Conservation (phyloP, 2,329 filamentous ascomycete genomes). For the Lachnellula occidentalis region DNA sequence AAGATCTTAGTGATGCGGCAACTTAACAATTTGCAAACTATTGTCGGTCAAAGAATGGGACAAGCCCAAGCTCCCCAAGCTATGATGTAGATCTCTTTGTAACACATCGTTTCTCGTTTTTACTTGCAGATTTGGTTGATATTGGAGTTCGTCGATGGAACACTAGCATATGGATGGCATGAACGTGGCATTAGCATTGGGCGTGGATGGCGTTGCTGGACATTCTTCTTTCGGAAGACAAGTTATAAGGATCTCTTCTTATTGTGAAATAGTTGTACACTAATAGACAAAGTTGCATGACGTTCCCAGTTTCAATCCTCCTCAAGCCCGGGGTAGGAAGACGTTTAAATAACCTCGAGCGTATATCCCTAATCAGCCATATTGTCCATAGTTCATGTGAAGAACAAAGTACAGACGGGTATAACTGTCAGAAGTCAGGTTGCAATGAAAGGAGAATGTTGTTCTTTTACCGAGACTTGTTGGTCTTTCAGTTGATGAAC, state of each 20-base stretch:
- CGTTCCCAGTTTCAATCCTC: neutral
- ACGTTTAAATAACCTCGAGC: neutral
- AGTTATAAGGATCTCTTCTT: neutral
- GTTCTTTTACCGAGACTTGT: too few relatives aligned
- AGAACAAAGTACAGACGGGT: too few relatives aligned
- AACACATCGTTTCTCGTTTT: neutral
- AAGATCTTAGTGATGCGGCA: conserved; percentile 14
- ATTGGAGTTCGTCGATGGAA: neutral
- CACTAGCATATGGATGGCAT: conserved; percentile 2
- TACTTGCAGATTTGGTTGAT: neutral
- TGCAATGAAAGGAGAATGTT: too few relatives aligned
- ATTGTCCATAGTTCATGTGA: too few relatives aligned
- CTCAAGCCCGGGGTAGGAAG: neutral
- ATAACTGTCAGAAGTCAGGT: too few relatives aligned
- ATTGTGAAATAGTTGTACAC: neutral
- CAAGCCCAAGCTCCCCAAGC: conserved; percentile 12
- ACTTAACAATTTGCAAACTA: conserved; percentile 18
- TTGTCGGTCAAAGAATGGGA: conserved; percentile 16
- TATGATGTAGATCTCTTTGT: conserved; percentile 10
- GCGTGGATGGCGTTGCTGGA: neutral
- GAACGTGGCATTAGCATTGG: neutral
- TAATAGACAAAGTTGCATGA: neutral
- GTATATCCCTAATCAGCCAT: too few relatives aligned
- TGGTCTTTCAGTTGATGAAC: too few relatives aligned
- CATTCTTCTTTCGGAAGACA: neutral